These are phyloP conservation scores for Microbotryomycetes sp. DNA, from an alignment of 1,284 basidiomycete genomes.

Conservation along the genomic window DNA sequence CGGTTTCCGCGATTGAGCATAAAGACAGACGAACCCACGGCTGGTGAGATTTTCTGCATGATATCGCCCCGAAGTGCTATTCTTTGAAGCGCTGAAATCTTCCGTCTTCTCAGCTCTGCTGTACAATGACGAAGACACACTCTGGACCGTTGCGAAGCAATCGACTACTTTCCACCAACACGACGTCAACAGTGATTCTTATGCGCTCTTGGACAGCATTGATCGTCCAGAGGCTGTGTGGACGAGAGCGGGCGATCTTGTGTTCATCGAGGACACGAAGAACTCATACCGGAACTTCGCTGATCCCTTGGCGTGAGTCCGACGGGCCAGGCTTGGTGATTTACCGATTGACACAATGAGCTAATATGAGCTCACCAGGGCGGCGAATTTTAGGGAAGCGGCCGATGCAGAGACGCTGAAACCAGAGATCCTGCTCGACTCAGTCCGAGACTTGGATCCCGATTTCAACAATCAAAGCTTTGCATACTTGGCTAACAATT, in stretches of 20 bases:
- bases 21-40: conserved; percentile 26
- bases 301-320: background rate
- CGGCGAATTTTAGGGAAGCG: background rate
- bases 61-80: too few species aligned
- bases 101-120: conserved; percentile 13
- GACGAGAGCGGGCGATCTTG: conserved; percentile 45
- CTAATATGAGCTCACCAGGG: background rate
- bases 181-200: conserved; percentile 27
- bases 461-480: conserved; percentile 23
- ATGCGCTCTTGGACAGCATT: conserved; percentile 25
- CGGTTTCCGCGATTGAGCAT: conserved; percentile 30
- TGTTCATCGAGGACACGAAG: conserved; percentile 44
- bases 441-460: conserved; percentile 19
- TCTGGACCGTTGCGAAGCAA: conserved; percentile 25
- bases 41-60: conserved; percentile 2
- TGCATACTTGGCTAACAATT: conserved; percentile 23
- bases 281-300: background rate
- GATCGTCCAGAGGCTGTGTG: conserved; percentile 15
- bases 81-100: background rate
- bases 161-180: conserved; percentile 22
- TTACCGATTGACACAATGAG: background rate
- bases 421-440: conserved; percentile 8
- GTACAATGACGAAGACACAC: conserved; percentile 32
- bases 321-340: too few species aligned
- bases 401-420: conserved; percentile 14